phyloP scores from a whole-genome alignment of 345 rosid species.

The Eucalyptus polybractea region DNA sequence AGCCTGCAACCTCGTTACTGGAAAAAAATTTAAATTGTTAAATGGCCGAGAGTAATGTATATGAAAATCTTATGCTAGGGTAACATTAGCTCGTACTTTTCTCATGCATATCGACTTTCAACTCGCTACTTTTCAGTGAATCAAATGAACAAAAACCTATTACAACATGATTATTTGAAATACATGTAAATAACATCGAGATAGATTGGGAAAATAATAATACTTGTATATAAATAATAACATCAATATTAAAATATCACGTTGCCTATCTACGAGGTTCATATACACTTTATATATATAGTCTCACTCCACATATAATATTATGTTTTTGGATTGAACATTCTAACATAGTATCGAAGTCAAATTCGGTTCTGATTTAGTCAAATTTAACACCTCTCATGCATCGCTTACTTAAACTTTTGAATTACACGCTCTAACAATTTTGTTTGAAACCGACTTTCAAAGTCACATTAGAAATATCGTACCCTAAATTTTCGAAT shows the following conservation, averaged over 20 bases:
- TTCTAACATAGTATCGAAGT: not conserved
- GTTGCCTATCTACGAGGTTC: rapidly evolving
- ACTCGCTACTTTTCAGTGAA: not conserved
- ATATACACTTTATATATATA: not conserved
- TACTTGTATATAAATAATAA: not conserved
- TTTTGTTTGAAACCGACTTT: not conserved
- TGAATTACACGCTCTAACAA: not conserved
- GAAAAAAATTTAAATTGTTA: not conserved
- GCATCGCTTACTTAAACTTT: not conserved
- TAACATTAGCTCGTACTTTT: not conserved
- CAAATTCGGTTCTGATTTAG: rapidly evolving
- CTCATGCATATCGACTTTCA: not conserved
- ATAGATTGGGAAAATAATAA: not conserved
- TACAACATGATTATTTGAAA: not conserved
- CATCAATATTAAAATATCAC: not conserved
- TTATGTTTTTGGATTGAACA: not conserved
- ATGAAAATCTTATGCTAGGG: not conserved
- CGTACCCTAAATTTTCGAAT: not conserved
- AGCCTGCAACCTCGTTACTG: not conserved
- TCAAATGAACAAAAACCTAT: not conserved
- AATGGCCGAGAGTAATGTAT: not conserved
- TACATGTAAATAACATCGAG: not conserved
- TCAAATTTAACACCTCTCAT: not conserved
- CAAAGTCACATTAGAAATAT: not conserved
- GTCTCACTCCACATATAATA: not conserved